A percentile compares a stretch with the other conserved stretches of the same genome.
Evolutionary conservation across 768 basidiomycete genomes (phyloP).

Genomic region (Collybia sordida): DNA sequence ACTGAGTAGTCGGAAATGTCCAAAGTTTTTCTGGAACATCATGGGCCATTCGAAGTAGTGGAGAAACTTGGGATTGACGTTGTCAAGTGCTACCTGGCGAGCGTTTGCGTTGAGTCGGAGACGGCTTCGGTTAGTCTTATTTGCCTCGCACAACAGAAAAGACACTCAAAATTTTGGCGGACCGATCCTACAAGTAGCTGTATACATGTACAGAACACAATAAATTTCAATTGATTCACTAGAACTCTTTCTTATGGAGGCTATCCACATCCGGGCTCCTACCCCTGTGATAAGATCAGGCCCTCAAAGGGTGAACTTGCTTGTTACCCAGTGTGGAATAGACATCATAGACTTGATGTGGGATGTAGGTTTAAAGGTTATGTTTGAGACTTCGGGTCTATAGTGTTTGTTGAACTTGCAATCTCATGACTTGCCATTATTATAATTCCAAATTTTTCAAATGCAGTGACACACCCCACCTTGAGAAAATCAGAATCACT

Average conservation of each 20-base stretch:
- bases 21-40: conserved; percentile 85
- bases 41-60: conserved; percentile 74
- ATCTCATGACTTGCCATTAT: too few relatives aligned
- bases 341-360: too few relatives aligned
- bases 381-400: too few relatives aligned
- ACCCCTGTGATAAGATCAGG: too few relatives aligned
- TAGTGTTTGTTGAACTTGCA: too few relatives aligned
- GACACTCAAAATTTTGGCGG: conserved; percentile 35
- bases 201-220: conserved; percentile 54
- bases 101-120: conserved; percentile 74
- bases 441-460: too few relatives aligned
- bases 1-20: conserved; percentile 83
- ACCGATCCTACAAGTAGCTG: conserved; percentile 76
- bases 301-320: too few relatives aligned
- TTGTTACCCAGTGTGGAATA: too few relatives aligned
- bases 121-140: conserved; percentile 65
- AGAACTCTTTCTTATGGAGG: conserved; percentile 74
- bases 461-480: too few relatives aligned
- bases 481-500: too few relatives aligned
- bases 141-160: background rate
- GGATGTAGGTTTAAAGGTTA: too few relatives aligned
- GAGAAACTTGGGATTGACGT: conserved; percentile 67
- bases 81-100: conserved; percentile 79
- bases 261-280: conserved; percentile 53
- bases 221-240: conserved; percentile 62